Base-by-base conservation (phyloP, 495 filamentous ascomycete species). In the Bombardia bombarda region DNA sequence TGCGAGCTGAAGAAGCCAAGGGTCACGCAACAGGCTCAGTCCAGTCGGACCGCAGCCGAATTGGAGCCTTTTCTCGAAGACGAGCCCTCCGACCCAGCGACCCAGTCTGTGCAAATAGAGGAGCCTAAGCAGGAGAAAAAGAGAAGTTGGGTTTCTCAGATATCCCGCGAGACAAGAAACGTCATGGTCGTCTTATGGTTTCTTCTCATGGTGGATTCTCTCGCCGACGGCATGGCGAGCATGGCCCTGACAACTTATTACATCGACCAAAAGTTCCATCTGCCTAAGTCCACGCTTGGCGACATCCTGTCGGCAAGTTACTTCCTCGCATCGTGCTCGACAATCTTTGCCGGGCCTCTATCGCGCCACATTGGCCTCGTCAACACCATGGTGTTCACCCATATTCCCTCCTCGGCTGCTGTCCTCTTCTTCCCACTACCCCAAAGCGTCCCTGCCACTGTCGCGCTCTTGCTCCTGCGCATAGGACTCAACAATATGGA, bases 301-400 rank as follows among this genome's bases (percentile, higher is more conserved):
- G 55, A 71, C 44, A 53, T 60, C 16, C 16, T 69, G 4, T 65
- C 65, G 22, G 49, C 43, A 0, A 49, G 49, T 32, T 65, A 62
- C 32, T 46, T 72, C 42, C 42, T 70, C n/a, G 38, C 56, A 1
- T 28, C 42, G 16, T 23, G 51, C 2, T 83, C 81, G 4, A 86
- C 80, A 52, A 68, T 90, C 3, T 75, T 89, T 25, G 79, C 85
- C 3, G 80, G 84, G 0, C 83, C 86, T 1, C 73, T 94, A 45
- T 75, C 87, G 3, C 80, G 82, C 43, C 73, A 80, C 30, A 79
- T 93, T 32, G 89, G 89, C 0, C 75, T 89, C 24, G 74, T 94
- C 53, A 83, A 69, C 53, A 71, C 68, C 18, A 71, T 71, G 68
- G 61, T 71, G 17, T 67, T 71, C 24, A 71, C 68, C 0, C 65